These are phyloP conservation scores for Hanseniaspora sp. DNA, from an alignment of 1,139 yeast genomes.

Conservation along the genomic window DNA sequence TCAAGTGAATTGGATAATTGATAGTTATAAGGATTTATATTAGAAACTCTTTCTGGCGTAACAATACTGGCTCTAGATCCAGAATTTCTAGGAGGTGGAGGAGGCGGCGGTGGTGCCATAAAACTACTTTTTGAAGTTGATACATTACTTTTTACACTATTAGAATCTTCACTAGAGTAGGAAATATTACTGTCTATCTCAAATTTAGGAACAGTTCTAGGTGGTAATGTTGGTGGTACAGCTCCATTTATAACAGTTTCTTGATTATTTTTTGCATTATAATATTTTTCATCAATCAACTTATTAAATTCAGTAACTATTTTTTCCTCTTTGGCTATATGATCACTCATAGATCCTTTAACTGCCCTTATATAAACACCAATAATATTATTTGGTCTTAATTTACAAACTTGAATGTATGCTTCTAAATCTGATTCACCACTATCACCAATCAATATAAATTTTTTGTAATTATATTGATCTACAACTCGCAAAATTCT, in stretches of 20 bases:
- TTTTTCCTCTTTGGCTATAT: conserved; percentile 29
- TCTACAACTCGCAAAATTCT: conserved; percentile 51
- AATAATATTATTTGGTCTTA: conserved; percentile 49
- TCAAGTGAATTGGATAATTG: conserved; percentile 16
- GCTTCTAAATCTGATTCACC: conserved; percentile 95
- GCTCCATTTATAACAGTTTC: conserved; percentile 14
- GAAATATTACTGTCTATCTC: background rate
- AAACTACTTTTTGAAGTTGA: conserved; percentile 4
- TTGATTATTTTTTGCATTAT: background rate
- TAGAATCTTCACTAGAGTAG: too few species aligned
- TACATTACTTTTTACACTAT: too few species aligned
- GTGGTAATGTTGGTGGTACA: conserved; percentile 22
- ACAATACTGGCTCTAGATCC: background rate
- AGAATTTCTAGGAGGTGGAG: conserved; percentile 14
- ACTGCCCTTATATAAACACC: conserved; percentile 80
- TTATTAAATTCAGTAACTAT: conserved; percentile 27
- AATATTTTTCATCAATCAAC: conserved; percentile 22
- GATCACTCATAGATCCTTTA: conserved; percentile 51
- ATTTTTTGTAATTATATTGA: conserved; percentile 69
- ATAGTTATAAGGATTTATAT: conserved; percentile 1
- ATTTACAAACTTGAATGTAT: conserved; percentile 56
- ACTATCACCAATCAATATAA: conserved; percentile 83
- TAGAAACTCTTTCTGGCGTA: background rate
- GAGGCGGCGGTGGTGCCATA: conserved; percentile 7
- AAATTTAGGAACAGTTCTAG: conserved; percentile 4